Base-by-base conservation (phyloP, 257 asterid species). In the Solanum pinnatisectum region DNA sequence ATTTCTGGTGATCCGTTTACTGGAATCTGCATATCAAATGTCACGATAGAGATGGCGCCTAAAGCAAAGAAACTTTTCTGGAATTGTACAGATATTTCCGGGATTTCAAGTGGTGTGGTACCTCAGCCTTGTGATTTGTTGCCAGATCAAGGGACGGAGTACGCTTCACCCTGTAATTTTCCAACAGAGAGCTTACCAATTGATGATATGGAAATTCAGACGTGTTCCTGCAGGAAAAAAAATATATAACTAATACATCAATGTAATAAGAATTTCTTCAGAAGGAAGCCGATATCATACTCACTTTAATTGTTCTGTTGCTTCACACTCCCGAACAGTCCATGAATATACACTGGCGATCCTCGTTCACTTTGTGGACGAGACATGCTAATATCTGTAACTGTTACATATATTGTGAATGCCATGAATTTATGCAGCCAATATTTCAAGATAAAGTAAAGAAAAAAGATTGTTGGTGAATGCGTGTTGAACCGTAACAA, bases 31-130 rank as follows among this genome's bases (percentile, higher is more conserved):
- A 90, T 93, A 89, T 92, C 99, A 1, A 96, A 97, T 86, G 99
- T 95, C 52, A 95, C 98, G 1, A 93, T 96, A 46, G 91, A 73
- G 90, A 39, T 95, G 90, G 98, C 98, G 1, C 88, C 90, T 90
- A 89, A 88, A 11, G 90, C 98, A 7, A 94, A 95, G 92, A 95
- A 95, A 67, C 11, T 94, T 2, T 90, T 91, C n/a, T 96, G 99
- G 99, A 97, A 95, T 78, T 96, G 99, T 89, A 96, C 98, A 3
- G 91, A 96, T 14, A 86, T 97, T 87, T 89, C 92, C 35, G 98
- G 99, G 90, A 88, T 95, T 60, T 93, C 98, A 8, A 95, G 94
- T 59, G 92, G 88, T 32, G 99, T 96, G 76, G 91, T 90, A 85
- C 99, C 99, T 72, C 92, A 68, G 91, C 96, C 98, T 11, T 96